Evolutionary conservation across 345 rosid genomes (phyloP).

Genomic region (Citrus medica): DNA sequence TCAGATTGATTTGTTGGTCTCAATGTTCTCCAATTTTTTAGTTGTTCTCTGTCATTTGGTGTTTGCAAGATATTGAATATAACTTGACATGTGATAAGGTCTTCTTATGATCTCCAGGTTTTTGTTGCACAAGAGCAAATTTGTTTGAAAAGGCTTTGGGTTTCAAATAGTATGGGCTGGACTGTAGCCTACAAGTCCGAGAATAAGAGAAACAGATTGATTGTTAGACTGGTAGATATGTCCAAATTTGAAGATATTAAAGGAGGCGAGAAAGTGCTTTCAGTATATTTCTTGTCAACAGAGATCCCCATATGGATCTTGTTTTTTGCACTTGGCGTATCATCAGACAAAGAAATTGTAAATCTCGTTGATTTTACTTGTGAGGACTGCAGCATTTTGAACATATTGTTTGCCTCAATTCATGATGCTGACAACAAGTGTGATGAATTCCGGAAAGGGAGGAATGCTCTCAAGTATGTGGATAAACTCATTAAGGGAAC

Average conservation of each 20-base stretch:
- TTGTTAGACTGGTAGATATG: conserved; percentile 49
- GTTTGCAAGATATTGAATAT: not conserved
- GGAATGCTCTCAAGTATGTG: conserved; percentile 38
- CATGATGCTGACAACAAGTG: conserved; percentile 63
- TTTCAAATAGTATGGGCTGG: conserved; percentile 59
- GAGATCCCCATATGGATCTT: conserved; percentile 80
- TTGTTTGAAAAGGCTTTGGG: conserved; percentile 78
- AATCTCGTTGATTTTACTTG: conserved; percentile 54
- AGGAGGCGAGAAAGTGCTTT: conserved; percentile 66
- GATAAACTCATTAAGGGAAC: conserved; percentile 41
- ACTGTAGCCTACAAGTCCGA: conserved; percentile 65
- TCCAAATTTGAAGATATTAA: conserved; percentile 40
- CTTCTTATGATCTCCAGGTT: conserved; percentile 33
- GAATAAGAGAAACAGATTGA: conserved; percentile 58
- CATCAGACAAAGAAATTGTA: conserved; percentile 66
- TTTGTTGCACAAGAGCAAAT: conserved; percentile 89
- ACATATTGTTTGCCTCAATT: conserved; percentile 61
- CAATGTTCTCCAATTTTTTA: not conserved
- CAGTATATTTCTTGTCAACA: conserved; percentile 68
- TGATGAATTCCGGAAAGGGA: conserved; percentile 45
- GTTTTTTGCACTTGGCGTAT: conserved; percentile 79
- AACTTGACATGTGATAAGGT: not conserved
- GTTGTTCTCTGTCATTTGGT: not conserved
- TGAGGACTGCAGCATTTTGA: conserved; percentile 50
- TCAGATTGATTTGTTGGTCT: not conserved